Conservation (phyloP, 2,329 filamentous ascomycete genomes). For the Aspergillus piperis region DNA sequence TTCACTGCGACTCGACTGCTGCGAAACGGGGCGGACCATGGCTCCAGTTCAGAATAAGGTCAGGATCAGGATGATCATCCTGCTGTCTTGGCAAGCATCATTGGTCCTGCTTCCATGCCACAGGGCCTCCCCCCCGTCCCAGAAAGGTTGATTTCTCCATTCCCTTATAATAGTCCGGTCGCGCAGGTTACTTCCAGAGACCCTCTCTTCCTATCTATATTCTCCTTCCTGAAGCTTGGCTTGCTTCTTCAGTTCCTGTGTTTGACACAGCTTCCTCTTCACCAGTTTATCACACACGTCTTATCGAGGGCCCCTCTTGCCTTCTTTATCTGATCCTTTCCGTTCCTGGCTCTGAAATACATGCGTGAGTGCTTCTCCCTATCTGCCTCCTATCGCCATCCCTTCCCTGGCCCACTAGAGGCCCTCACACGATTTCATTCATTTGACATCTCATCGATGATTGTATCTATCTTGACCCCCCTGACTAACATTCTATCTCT, state of each 20-base stretch:
- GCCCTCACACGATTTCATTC: too few species aligned
- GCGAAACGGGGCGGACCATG: constrained; percentile 5
- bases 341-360: constrained; percentile 34
- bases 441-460: too few species aligned
- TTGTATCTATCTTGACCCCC: neutral
- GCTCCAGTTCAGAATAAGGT: constrained; percentile 2
- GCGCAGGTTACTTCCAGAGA: neutral
- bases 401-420: constrained; percentile 2
- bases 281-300: constrained; percentile 2
- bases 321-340: constrained; percentile 9
- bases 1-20: neutral
- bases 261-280: constrained; percentile 6
- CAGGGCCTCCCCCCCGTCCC: neutral
- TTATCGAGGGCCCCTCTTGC: neutral
- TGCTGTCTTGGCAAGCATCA: constrained; percentile 20
- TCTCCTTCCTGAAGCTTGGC: constrained; percentile 20
- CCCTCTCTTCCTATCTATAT: constrained; percentile 1
- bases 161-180: constrained; percentile 12
- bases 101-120: constrained; percentile 13
- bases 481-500: neutral
- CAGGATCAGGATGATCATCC: constrained; percentile 12
- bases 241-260: constrained; percentile 10
- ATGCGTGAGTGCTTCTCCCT: constrained; percentile 33
- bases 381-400: neutral
- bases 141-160: neutral